Evolutionary conservation across 129 eudicot genomes (phyloP), one percentile per base, ranked within the genome.

Genomic region (Sambucus nigra): DNA sequence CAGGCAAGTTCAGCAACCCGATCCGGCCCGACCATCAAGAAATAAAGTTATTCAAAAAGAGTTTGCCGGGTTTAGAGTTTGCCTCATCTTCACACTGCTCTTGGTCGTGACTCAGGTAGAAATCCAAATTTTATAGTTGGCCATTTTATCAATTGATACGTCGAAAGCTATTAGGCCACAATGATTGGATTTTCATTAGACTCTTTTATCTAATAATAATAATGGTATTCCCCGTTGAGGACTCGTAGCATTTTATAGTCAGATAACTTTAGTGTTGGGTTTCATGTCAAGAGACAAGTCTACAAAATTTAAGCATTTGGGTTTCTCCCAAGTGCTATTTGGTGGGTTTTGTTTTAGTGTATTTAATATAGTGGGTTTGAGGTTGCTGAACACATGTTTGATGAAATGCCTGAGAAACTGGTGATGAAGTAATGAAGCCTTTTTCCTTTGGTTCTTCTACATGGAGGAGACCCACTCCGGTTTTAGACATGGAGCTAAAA

Each of bases 401-500:
- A 35, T 35, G 13, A 35, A 35, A 35, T 35, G 42, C 9, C 42
- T 35, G 42, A 35, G 13, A 35, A 15, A 35, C 8, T 68, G 73
- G 71, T 42, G 54, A 65, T 72, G 59, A 53, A 42, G 40, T 69
- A 73, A 68, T 70, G 73, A 49, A 58, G 55, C 63, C 25, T 62
- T 50, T 54, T 33, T 72, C 45, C 55, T 56, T 75, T 53, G 64
- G 21, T 47, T 52, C 53, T 64, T 57, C 53, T 63, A 50, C 28
- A 69, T 72, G 83, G 74, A 69, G 76, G 67, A 61, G 72, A 70
- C 60, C 46, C 54, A 63, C 60, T 67, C 47, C 63, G 55, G 24
- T 57, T 45, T 47, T 53, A 60, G 70, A 53, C 54, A 49, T 53
- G 64, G 50, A 53, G 32, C 8, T 47, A 17, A 24, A 31, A 57